These are phyloP conservation scores for Colletotrichum orbiculare DNA, from an alignment of 2,329 filamentous ascomycete species.

Conservation along the genomic window DNA sequence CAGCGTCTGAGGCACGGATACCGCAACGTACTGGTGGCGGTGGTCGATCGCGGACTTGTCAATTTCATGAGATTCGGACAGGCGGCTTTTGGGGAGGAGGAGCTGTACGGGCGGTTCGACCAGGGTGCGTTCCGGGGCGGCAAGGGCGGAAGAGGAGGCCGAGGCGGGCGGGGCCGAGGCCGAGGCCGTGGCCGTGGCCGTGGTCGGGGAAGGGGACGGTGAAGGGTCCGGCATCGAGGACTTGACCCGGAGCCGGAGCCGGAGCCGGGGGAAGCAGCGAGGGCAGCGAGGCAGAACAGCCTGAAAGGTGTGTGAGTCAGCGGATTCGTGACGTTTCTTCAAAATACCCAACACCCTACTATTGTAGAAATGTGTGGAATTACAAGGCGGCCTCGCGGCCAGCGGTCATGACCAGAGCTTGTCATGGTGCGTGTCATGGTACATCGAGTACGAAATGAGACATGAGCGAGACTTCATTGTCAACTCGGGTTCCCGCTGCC, in stretches of 20 bases:
- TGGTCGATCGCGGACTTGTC: slow-evolving; percentile 90
- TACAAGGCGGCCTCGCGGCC: slow-evolving; percentile 8
- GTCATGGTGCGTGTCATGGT: not conserved
- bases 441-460: not conserved
- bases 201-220: slow-evolving; percentile 43
- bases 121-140: slow-evolving; percentile 50
- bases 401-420: not conserved
- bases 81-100: slow-evolving; percentile 81
- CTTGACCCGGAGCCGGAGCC: slow-evolving; percentile 39
- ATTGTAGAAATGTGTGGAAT: not conserved
- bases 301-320: no score
- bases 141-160: slow-evolving; percentile 51
- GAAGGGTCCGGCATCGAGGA: slow-evolving; percentile 30
- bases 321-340: no score
- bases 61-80: slow-evolving; percentile 88
- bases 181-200: slow-evolving; percentile 51
- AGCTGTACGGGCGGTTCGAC: slow-evolving; percentile 71
- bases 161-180: slow-evolving; percentile 56
- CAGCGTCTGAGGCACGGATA: slow-evolving; percentile 85
- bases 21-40: slow-evolving; percentile 84
- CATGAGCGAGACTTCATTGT: not conserved
- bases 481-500: no score
- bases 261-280: not conserved
- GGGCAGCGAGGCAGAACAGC: slow-evolving; percentile 2
- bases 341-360: slow-evolving; percentile 18